Percentiles rank a stretch among this genome's conserved stretches.
phyloP scores from a whole-genome alignment of 148 eudicot species.

The Rhododendron ferrugineum region DNA sequence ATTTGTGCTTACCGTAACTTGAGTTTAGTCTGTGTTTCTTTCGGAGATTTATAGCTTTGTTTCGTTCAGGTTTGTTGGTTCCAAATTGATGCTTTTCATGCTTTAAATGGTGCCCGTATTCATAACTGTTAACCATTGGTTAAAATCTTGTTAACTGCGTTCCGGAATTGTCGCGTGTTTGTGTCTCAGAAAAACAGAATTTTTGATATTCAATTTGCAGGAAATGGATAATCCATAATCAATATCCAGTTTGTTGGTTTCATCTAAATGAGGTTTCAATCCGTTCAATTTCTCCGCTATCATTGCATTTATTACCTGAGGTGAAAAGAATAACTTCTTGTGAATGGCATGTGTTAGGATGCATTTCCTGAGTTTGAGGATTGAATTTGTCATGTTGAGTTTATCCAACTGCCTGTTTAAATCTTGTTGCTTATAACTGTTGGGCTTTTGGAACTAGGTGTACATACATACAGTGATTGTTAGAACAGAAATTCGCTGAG shows the following conservation, averaged over 20 bases:
- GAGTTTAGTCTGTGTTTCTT: not conserved
- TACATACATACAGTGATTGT: not conserved
- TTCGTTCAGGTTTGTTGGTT: not conserved
- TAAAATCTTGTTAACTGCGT: not conserved
- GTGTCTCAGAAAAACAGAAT: not conserved
- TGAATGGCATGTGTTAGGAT: not conserved
- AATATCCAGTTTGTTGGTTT: not conserved
- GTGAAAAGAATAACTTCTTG: not conserved
- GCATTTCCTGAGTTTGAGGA: not conserved
- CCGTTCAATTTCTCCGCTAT: not conserved
- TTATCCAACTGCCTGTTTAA: constrained; percentile 3
- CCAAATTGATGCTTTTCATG: constrained; percentile 6
- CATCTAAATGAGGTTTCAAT: not conserved
- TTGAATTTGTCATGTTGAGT: not conserved
- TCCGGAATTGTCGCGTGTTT: not conserved
- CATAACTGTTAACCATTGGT: not conserved
- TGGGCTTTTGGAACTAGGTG: not conserved
- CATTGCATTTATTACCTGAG: not conserved
- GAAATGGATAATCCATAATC: not conserved
- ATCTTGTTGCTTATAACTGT: not conserved
- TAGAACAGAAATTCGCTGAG: not conserved
- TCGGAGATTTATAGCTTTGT: not conserved
- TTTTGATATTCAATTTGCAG: constrained; percentile 1
- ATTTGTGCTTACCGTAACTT: not conserved
- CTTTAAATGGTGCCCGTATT: not conserved